These are phyloP conservation scores for Tulasnella sp. DNA, from an alignment of 768 basidiomycete species.

Conservation along the genomic window DNA sequence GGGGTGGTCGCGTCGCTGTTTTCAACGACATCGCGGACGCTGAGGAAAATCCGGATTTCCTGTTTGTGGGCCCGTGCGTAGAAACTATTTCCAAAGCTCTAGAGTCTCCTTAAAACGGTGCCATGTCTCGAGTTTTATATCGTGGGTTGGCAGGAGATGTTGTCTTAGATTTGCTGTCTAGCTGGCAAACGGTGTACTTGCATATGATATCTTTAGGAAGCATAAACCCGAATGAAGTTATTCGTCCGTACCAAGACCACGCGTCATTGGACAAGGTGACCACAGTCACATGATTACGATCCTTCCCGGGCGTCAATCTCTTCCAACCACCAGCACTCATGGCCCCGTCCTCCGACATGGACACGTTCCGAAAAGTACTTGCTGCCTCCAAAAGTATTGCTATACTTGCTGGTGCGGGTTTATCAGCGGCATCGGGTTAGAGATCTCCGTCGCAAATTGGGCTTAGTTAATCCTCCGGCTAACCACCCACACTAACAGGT, in stretches of 20 bases:
- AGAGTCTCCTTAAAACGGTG: too few species aligned
- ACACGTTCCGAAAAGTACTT: slow-evolving; percentile 1
- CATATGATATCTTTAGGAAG: too few species aligned
- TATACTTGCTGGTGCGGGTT: slow-evolving; percentile 48
- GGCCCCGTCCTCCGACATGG: slow-evolving; percentile 3
- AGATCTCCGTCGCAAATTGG: background rate
- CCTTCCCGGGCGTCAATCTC: background rate
- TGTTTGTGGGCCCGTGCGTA: slow-evolving; percentile 25
- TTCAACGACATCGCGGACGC: slow-evolving; percentile 24
- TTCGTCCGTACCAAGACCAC: background rate
- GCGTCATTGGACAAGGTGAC: background rate
- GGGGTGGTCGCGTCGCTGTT: slow-evolving; percentile 26
- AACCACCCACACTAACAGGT: slow-evolving; percentile 22
- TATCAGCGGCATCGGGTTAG: slow-evolving; percentile 57
- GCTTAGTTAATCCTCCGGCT: slow-evolving; percentile 18
- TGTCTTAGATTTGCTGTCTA: too few species aligned
- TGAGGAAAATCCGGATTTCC: slow-evolving; percentile 24
- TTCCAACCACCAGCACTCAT: background rate
- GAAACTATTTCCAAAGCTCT: slow-evolving; percentile 22
- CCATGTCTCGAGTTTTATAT: too few species aligned
- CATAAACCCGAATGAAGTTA: too few species aligned
- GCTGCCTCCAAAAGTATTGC: slow-evolving; percentile 33
- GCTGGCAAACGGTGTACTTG: too few species aligned
- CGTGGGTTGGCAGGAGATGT: too few species aligned
- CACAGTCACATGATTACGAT: background rate